Evolutionary conservation across 1,139 yeast genomes (phyloP).

Genomic region (Geotrichum bryndzae): DNA sequence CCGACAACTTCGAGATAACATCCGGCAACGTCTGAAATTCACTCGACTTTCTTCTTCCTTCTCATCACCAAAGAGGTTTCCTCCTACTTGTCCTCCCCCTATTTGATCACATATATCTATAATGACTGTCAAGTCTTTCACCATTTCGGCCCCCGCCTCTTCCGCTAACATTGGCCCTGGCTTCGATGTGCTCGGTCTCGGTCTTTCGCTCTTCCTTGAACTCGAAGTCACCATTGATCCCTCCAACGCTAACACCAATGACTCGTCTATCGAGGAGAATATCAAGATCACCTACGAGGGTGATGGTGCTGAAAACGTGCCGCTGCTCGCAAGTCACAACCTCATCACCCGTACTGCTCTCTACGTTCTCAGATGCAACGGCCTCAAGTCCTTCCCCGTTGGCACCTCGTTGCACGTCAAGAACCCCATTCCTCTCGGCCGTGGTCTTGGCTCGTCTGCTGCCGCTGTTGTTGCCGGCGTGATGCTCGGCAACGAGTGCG

Average conservation of each 20-base stretch:
- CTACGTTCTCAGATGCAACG: slow-evolving; percentile 80
- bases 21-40: neutral
- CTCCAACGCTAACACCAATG: slow-evolving; percentile 46
- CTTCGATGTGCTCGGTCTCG: slow-evolving; percentile 91
- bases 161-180: slow-evolving; percentile 99
- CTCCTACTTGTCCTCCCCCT: neutral
- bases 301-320: slow-evolving; percentile 73
- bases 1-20: neutral
- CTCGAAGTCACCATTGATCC: slow-evolving; percentile 62
- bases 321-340: slow-evolving; percentile 68
- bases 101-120: neutral
- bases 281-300: slow-evolving; percentile 68
- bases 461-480: slow-evolving; percentile 98
- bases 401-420: slow-evolving; percentile 79
- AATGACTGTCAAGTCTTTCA: slow-evolving; percentile 21
- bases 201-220: slow-evolving; percentile 66
- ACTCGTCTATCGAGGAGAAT: slow-evolving; percentile 43
- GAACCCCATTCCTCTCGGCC: slow-evolving; percentile 91
- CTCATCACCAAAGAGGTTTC: neutral
- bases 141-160: slow-evolving; percentile 84
- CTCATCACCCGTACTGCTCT: slow-evolving; percentile 89
- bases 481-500: slow-evolving; percentile 82
- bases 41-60: neutral
- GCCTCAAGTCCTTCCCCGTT: slow-evolving; percentile 62
- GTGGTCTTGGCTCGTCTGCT: slow-evolving; percentile 97